A percentile compares a stretch with the other conserved stretches of the same genome.
Evolutionary conservation across 495 filamentous ascomycete species (phyloP).

Genomic region (Oidiodendron maius): DNA sequence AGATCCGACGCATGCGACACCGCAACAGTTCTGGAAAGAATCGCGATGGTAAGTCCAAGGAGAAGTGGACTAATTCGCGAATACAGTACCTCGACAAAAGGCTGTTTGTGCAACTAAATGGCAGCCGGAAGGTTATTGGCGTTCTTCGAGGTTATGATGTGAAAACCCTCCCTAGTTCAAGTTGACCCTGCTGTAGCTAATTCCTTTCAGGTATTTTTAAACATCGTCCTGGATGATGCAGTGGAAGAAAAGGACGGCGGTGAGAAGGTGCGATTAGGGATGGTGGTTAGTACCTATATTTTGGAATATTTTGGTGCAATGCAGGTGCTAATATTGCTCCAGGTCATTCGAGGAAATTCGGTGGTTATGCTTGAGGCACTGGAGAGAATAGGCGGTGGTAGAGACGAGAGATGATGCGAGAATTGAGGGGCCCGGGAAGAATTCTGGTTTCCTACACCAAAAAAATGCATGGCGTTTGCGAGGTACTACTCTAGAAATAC

Average conservation of each 20-base stretch:
- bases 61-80: conserved; percentile 14
- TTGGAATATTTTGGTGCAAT: not conserved
- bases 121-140: conserved; percentile 94
- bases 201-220: conserved; percentile 81
- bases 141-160: conserved; percentile 95
- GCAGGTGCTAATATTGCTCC: conserved; percentile 7
- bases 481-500: conserved; percentile 18
- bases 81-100: conserved; percentile 96
- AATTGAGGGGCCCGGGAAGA: conserved; percentile 2
- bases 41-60: conserved; percentile 13
- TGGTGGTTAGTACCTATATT: conserved; percentile 62
- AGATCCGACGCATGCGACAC: conserved; percentile 5
- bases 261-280: conserved; percentile 86
- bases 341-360: conserved; percentile 86
- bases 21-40: not conserved
- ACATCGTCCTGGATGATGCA: conserved; percentile 97
- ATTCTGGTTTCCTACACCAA: conserved; percentile 9
- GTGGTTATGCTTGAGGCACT: conserved; percentile 91
- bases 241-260: conserved; percentile 90
- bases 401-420: conserved; percentile 19
- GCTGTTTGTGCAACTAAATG: conserved; percentile 95
- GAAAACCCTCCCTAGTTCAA: conserved; percentile 25
- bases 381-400: conserved; percentile 44
- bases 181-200: not conserved
- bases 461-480: conserved; percentile 14